These are phyloP conservation scores for Pulveroboletus frians DNA, from an alignment of 768 basidiomycete species.

Conservation along the genomic window DNA sequence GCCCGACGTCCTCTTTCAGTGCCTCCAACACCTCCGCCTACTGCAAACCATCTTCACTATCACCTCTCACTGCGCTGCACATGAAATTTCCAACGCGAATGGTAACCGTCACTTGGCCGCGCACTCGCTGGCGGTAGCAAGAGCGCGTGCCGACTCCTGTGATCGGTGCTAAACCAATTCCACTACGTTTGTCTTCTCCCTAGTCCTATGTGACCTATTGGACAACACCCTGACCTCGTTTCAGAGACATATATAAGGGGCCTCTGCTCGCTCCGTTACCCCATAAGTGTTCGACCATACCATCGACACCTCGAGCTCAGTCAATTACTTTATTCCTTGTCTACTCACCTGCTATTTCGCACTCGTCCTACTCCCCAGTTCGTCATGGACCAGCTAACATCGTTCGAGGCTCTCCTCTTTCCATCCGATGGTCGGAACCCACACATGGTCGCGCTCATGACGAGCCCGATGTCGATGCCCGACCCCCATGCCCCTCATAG, in stretches of 20 bases:
- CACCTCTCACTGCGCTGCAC: conserved; percentile 12
- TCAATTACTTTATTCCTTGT: conserved; percentile 17
- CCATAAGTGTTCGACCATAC: conserved; percentile 22
- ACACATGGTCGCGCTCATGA: conserved; percentile 68
- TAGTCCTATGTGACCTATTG: conserved; percentile 19
- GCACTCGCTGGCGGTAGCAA: conserved; percentile 4
- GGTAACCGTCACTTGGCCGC: conserved; percentile 2
- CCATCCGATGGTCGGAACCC: conserved; percentile 75
- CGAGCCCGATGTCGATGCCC: conserved; percentile 49
- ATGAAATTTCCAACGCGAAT: conserved; percentile 9
- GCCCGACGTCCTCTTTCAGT: conserved; percentile 4
- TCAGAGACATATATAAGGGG: conserved; percentile 27
- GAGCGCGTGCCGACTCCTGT: conserved; percentile 13
- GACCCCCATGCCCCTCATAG: conserved; percentile 43
- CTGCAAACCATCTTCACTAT: neutral
- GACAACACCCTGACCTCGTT: conserved; percentile 40
- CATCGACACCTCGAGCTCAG: conserved; percentile 11
- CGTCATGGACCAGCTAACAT: conserved; percentile 57
- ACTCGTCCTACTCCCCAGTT: conserved; percentile 13
- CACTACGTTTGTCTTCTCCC: conserved; percentile 24
- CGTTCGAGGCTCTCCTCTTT: conserved; percentile 71
- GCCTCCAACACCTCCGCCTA: conserved; percentile 3
- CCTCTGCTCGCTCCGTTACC: conserved; percentile 16
- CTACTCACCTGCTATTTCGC: conserved; percentile 16
- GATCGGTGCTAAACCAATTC: conserved; percentile 29